These are phyloP conservation scores for Cichorium intybus DNA, from an alignment of 140 eudicot genomes.

Conservation along the genomic window DNA sequence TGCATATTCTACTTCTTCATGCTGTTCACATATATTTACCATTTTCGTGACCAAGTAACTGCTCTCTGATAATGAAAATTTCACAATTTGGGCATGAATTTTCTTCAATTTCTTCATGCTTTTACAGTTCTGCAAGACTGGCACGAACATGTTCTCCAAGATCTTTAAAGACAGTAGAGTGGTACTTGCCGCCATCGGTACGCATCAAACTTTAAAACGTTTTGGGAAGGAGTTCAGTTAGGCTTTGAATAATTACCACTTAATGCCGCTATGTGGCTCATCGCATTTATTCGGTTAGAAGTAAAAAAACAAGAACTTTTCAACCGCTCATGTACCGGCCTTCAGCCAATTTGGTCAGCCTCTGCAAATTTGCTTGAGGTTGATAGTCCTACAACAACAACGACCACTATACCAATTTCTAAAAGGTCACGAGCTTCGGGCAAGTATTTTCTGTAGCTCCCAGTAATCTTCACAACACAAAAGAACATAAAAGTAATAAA, in stretches of 20 bases:
- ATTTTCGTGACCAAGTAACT: slow-evolving; percentile 48
- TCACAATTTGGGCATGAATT: slow-evolving; percentile 46
- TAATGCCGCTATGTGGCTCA: not conserved
- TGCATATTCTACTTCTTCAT: slow-evolving; percentile 31
- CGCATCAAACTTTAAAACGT: not conserved
- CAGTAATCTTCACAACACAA: too few species aligned
- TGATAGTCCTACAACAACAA: too few species aligned
- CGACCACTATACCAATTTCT: too few species aligned
- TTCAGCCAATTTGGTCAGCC: too few species aligned
- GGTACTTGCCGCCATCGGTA: slow-evolving; percentile 24
- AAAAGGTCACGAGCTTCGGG: too few species aligned
- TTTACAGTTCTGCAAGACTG: slow-evolving; percentile 33
- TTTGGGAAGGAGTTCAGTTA: not conserved
- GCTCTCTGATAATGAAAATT: slow-evolving; percentile 46
- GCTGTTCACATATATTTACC: slow-evolving; percentile 44
- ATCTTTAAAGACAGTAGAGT: slow-evolving; percentile 18
- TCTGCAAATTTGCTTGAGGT: too few species aligned
- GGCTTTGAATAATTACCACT: not conserved
- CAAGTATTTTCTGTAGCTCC: too few species aligned
- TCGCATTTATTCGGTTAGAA: too few species aligned
- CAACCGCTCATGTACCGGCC: too few species aligned
- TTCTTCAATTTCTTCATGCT: slow-evolving; percentile 34
- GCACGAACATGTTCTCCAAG: slow-evolving; percentile 50
- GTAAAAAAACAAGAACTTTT: too few species aligned
- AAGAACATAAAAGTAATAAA: too few species aligned